Percentiles rank a stretch among this genome's conserved stretches.
These are phyloP conservation scores for Pichia sp. DNA, from an alignment of 1,139 yeast species.

Conservation along the genomic window DNA sequence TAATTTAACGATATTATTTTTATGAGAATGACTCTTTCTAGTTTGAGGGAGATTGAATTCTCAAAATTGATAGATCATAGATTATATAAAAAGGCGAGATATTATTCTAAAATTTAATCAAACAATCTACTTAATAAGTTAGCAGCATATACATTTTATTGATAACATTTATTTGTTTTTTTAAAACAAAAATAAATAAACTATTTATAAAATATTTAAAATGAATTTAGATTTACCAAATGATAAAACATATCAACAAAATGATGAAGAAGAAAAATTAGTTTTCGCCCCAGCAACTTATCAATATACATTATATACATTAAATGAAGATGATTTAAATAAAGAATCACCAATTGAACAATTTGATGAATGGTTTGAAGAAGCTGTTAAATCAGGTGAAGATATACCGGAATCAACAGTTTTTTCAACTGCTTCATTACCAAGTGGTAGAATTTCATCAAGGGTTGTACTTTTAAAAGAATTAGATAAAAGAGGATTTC, in stretches of 20 bases:
- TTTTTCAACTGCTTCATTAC: slow-evolving; percentile 79
- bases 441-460: slow-evolving; percentile 81
- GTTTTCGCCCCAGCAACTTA: slow-evolving; percentile 81
- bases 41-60: too few species aligned
- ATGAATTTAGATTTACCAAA: slow-evolving; percentile 15
- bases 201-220: too few species aligned
- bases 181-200: too few species aligned
- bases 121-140: too few species aligned
- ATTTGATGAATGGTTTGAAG: slow-evolving; percentile 78
- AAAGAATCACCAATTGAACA: slow-evolving; percentile 60
- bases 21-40: too few species aligned
- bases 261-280: slow-evolving; percentile 21
- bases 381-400: slow-evolving; percentile 56
- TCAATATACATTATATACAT: slow-evolving; percentile 68
- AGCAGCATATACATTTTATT: too few species aligned
- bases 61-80: too few species aligned
- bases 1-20: too few species aligned
- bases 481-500: slow-evolving; percentile 75
- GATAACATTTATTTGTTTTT: too few species aligned
- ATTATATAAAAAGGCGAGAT: too few species aligned
- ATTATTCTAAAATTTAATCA: too few species aligned
- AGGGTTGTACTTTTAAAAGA: slow-evolving; percentile 84
- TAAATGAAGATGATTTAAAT: slow-evolving; percentile 48
- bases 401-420: slow-evolving; percentile 73
- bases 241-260: slow-evolving; percentile 7